phyloP scores from a whole-genome alignment of 1,284 basidiomycete species.

The Coriolopsis trogii region DNA sequence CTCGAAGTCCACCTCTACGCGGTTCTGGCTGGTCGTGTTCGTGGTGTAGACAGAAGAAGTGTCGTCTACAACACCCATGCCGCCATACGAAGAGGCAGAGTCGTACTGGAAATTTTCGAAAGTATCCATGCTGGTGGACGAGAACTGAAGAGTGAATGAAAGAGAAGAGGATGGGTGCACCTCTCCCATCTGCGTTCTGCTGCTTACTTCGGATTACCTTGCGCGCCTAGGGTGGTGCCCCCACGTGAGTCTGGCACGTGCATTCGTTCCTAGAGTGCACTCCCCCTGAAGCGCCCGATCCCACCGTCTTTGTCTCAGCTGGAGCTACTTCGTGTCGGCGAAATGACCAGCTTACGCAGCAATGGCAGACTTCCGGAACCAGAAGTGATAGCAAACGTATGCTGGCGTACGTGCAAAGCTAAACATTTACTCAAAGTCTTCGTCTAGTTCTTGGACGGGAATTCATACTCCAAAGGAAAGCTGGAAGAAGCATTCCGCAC shows the following conservation, averaged over 20 bases:
- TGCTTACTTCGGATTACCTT: too few relatives aligned
- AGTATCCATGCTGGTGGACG: slow-evolving; percentile 61
- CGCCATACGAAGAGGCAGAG: slow-evolving; percentile 76
- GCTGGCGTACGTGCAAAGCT: slow-evolving; percentile 18
- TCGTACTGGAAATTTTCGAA: slow-evolving; percentile 90
- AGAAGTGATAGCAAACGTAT: slow-evolving; percentile 69
- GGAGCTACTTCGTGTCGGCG: too few relatives aligned
- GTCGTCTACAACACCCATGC: slow-evolving; percentile 78
- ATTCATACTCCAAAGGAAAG: slow-evolving; percentile 65
- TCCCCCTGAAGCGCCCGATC: too few relatives aligned
- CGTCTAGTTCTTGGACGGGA: slow-evolving; percentile 62
- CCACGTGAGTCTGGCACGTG: slow-evolving; percentile 21
- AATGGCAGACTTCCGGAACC: slow-evolving; percentile 60
- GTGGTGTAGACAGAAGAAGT: slow-evolving; percentile 84
- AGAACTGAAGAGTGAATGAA: slow-evolving; percentile 2
- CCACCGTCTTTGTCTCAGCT: too few relatives aligned
- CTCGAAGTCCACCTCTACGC: slow-evolving; percentile 62
- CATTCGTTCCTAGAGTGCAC: not conserved
- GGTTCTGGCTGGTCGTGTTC: slow-evolving; percentile 48
- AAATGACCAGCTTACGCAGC: slow-evolving; percentile 23
- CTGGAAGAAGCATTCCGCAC: slow-evolving; percentile 66
- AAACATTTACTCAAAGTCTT: not conserved
- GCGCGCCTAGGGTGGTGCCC: too few relatives aligned
- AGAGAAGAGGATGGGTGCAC: slow-evolving; percentile 15
- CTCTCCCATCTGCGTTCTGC: not conserved